Evolutionary conservation across 2,329 filamentous ascomycete genomes (phyloP).

Genomic region (Diaporthe aspalathi): DNA sequence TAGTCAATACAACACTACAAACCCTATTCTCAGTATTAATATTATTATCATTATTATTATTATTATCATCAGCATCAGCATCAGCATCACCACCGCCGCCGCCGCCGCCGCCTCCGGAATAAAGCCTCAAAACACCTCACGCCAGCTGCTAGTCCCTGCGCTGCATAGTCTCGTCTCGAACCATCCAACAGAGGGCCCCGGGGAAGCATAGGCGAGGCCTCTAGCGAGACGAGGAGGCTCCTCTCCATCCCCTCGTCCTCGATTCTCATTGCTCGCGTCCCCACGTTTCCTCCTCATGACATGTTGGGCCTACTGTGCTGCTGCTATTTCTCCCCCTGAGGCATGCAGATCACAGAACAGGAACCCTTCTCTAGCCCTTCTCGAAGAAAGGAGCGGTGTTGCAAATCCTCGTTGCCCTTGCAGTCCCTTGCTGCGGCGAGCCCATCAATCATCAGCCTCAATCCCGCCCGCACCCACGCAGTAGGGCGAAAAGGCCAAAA

Average conservation of each 20-base stretch:
- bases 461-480: neutral
- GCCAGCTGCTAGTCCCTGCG: neutral
- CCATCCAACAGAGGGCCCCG: constrained; percentile 12
- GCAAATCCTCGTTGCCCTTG: constrained; percentile 19
- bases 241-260: constrained; percentile 13
- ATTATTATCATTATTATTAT: no score
- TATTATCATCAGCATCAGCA: neutral
- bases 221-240: constrained; percentile 23
- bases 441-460: constrained; percentile 34
- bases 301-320: no score
- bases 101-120: constrained; percentile 2
- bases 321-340: constrained; percentile 15
- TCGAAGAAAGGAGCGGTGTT: constrained; percentile 38
- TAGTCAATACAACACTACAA: no score
- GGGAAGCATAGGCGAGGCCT: constrained; percentile 22
- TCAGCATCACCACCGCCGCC: neutral
- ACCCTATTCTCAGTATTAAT: no score
- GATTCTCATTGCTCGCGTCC: neutral
- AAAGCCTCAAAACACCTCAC: constrained; percentile 17
- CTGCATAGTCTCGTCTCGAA: neutral
- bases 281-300: neutral
- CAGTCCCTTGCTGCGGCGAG: constrained; percentile 1
- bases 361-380: constrained; percentile 16
- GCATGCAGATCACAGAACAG: constrained; percentile 24
- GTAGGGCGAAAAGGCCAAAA: no score